Percentiles rank a stretch among this genome's conserved stretches.
Conservation (phyloP, 805 yeast species). For the Teunomyces tritomae region DNA sequence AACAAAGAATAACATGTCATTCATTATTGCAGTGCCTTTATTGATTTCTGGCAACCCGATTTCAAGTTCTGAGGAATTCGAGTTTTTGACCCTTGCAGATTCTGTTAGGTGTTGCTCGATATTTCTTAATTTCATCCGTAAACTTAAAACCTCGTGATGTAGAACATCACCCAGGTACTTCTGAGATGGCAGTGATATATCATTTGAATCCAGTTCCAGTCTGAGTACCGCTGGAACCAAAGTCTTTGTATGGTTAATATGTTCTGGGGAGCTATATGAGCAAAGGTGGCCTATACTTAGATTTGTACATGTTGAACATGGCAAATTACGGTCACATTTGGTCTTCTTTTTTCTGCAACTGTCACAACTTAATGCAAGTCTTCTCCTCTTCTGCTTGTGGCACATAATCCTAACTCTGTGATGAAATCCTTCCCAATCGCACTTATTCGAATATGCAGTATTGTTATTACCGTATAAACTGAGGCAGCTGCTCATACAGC, state of each 20-base stretch:
- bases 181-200: too few relatives aligned
- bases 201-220: too few relatives aligned
- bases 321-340: conserved; percentile 37
- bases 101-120: conserved; percentile 5
- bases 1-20: conserved; percentile 4
- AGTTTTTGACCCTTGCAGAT: not conserved
- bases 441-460: too few relatives aligned
- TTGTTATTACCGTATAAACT: too few relatives aligned
- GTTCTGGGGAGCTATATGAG: conserved; percentile 10
- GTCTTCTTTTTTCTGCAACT: conserved; percentile 48
- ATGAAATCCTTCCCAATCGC: too few relatives aligned
- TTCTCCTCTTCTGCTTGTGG: conserved; percentile 27
- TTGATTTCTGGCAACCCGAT: not conserved
- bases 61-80: not conserved
- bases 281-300: conserved; percentile 10
- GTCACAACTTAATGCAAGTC: conserved; percentile 46
- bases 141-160: conserved; percentile 4
- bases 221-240: not conserved
- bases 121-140: conserved; percentile 6
- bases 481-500: too few relatives aligned
- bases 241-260: conserved; percentile 7
- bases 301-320: conserved; percentile 23
- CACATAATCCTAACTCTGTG: too few relatives aligned
- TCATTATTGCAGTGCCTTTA: not conserved
- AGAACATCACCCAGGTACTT: not conserved